phyloP scores from a whole-genome alignment of 495 filamentous ascomycete species.

The Penicillium goetzii region DNA sequence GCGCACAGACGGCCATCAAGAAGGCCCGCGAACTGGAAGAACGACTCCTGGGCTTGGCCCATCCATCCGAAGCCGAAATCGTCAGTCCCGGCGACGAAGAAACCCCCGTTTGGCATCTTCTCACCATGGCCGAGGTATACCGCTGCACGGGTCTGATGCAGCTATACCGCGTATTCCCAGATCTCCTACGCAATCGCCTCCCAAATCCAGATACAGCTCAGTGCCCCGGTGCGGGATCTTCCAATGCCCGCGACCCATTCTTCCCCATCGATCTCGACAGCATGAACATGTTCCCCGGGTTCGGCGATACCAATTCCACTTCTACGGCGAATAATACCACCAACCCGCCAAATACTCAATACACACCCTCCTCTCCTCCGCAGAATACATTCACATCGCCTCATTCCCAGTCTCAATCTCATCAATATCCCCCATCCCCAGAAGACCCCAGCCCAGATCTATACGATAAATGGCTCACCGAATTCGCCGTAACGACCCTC shows the following conservation, averaged over 20 bases:
- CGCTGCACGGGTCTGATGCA: conserved; percentile 58
- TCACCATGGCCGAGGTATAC: conserved; percentile 61
- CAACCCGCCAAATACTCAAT: not conserved
- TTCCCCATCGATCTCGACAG: conserved; percentile 37
- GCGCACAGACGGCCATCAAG: conserved; percentile 47
- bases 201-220: conserved; percentile 26
- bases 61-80: conserved; percentile 53
- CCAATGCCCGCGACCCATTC: conserved; percentile 30
- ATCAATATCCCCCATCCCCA: not conserved
- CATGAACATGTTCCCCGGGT: conserved; percentile 28
- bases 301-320: conserved; percentile 16
- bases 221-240: conserved; percentile 7
- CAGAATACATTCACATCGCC: conserved; percentile 15
- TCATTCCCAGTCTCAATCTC: not conserved
- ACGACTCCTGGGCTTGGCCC: conserved; percentile 51
- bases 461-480: conserved; percentile 53
- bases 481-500: conserved; percentile 57
- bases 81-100: conserved; percentile 58
- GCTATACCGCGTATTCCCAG: conserved; percentile 59
- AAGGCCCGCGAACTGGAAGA: conserved; percentile 55
- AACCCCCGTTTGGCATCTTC: conserved; percentile 59
- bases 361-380: conserved; percentile 7
- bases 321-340: conserved; percentile 7
- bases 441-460: conserved; percentile 17
- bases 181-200: conserved; percentile 51